Evolutionary conservation across 768 basidiomycete genomes (phyloP), one percentile per base, ranked within the genome.

Genomic region (Boletus rubroflammeus): DNA sequence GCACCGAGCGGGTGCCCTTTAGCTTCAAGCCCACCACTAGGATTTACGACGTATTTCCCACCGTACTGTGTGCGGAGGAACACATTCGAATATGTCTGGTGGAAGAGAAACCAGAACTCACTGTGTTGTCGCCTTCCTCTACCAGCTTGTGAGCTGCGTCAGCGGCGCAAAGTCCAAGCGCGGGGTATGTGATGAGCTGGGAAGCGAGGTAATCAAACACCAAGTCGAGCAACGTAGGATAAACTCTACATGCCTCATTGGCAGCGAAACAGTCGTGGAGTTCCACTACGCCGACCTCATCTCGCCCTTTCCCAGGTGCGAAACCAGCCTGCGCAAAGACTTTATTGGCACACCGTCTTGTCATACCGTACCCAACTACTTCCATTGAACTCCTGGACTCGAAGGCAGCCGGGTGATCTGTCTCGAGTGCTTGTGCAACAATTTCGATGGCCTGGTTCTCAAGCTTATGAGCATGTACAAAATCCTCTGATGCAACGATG

Each of bases 371-470:
- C 2, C 90, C 91, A n/a, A 88, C 81, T 3, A 91, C 76, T 55
- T 93, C 86, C 82, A 94, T 92, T 1, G 86, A 79, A 59, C 84
- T 87, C 28, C 71, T 72, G 51, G 79, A 78, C 61, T 88, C 84
- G 56, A 88, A 90, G 3, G 89, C 80, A 14, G 69, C 68, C 2
- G 81, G 75, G 13, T 77, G 75, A 63, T 93, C 92, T 1, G 90
- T 93, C 35, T 76, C 73, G 34, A 92, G 72, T 3, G 77, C 78
- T 57, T 81, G 80, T 0, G 83, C 80, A 21, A 88, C 82, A 44
- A 94, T 84, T 65, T 93, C 91, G 56, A 92, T 90, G 15, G 90
- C 89, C 64, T 93, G 91, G 64, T 91, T 93, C 71, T 92, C 85
- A 9, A 93, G 81, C 13, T 76, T 73, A 60, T 90, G 83, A 0